Percentiles rank a stretch among this genome's conserved stretches.
phyloP scores from a whole-genome alignment of 371 early-diverging fungal species.

The Dichotomocladium elegans region DNA sequence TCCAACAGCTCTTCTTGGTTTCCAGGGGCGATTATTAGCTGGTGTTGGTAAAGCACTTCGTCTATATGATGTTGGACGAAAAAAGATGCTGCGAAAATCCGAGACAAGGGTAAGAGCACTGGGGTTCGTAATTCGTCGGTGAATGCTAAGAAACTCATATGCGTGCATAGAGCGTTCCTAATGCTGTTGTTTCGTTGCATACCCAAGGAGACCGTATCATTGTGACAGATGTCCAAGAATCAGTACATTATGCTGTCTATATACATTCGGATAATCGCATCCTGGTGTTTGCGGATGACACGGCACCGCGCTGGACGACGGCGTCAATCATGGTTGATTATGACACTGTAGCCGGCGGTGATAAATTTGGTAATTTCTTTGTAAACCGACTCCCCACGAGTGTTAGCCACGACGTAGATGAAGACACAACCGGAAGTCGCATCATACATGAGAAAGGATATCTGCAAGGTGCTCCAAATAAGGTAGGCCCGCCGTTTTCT shows the following conservation, averaged over 20 bases:
- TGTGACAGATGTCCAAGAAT: slow-evolving; percentile 86
- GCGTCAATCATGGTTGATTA: slow-evolving; percentile 81
- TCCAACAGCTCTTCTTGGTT: slow-evolving; percentile 78
- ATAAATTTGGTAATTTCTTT: slow-evolving; percentile 95
- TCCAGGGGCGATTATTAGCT: slow-evolving; percentile 88
- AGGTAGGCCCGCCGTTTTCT: slow-evolving; percentile 46
- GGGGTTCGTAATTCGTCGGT: background rate
- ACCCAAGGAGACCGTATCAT: slow-evolving; percentile 86
- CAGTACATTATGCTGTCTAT: slow-evolving; percentile 79
- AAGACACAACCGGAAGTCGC: slow-evolving; percentile 84
- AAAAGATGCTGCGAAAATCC: slow-evolving; percentile 87
- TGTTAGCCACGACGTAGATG: slow-evolving; percentile 72
- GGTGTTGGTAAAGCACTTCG: slow-evolving; percentile 86
- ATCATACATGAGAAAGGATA: slow-evolving; percentile 74
- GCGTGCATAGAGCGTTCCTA: slow-evolving; percentile 60
- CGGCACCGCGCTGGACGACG: slow-evolving; percentile 87
- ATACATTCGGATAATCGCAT: slow-evolving; percentile 74
- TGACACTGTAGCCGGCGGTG: slow-evolving; percentile 90
- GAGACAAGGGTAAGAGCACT: slow-evolving; percentile 60
- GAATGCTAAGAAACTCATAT: background rate
- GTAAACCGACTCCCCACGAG: slow-evolving; percentile 71
- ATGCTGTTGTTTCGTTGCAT: slow-evolving; percentile 66
- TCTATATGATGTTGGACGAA: slow-evolving; percentile 91
- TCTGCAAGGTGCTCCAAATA: slow-evolving; percentile 84
- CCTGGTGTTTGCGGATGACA: slow-evolving; percentile 90